Evolutionary conservation across 495 filamentous ascomycete genomes (phyloP).

Genomic region (Schizothecium vesticola): DNA sequence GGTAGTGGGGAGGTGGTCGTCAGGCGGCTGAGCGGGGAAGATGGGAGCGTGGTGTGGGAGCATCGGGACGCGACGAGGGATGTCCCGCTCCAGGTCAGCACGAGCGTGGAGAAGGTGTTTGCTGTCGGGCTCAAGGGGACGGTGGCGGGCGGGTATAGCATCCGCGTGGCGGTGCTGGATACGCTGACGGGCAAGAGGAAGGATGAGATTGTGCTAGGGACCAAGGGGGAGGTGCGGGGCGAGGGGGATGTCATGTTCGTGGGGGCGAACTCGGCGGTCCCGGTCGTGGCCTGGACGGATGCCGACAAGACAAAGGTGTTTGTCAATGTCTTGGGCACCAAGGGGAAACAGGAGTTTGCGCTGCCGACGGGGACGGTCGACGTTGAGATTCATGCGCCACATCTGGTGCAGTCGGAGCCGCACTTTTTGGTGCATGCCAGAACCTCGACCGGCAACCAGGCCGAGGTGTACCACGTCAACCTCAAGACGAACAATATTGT

Average conservation of each 20-base stretch:
- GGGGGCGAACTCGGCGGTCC: constrained; percentile 75
- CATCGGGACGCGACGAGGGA: constrained; percentile 62
- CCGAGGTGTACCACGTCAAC: constrained; percentile 81
- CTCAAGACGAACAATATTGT: constrained; percentile 56
- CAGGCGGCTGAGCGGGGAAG: constrained; percentile 63
- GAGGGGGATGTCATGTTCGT: constrained; percentile 70
- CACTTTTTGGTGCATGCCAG: constrained; percentile 84
- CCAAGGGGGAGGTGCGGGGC: constrained; percentile 65
- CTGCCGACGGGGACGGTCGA: constrained; percentile 56
- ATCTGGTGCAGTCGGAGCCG: constrained; percentile 59
- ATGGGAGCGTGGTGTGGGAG: constrained; percentile 76
- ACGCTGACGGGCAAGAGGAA: constrained; percentile 60
- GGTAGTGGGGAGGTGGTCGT: constrained; percentile 46
- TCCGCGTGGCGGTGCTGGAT: constrained; percentile 70
- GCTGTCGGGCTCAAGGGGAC: constrained; percentile 70
- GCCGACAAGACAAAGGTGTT: constrained; percentile 60
- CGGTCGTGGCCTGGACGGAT: constrained; percentile 79
- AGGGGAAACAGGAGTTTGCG: constrained; percentile 50
- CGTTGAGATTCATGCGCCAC: constrained; percentile 69
- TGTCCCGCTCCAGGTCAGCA: constrained; percentile 71
- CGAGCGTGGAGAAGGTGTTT: constrained; percentile 66
- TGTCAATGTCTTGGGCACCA: constrained; percentile 75
- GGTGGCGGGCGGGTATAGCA: constrained; percentile 54
- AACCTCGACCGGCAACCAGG: constrained; percentile 65
- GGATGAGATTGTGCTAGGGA: constrained; percentile 59